Percentiles rank a stretch among this genome's conserved stretches.
Evolutionary conservation across 345 rosid species (phyloP).

Genomic region (Citrus mangshanensis): DNA sequence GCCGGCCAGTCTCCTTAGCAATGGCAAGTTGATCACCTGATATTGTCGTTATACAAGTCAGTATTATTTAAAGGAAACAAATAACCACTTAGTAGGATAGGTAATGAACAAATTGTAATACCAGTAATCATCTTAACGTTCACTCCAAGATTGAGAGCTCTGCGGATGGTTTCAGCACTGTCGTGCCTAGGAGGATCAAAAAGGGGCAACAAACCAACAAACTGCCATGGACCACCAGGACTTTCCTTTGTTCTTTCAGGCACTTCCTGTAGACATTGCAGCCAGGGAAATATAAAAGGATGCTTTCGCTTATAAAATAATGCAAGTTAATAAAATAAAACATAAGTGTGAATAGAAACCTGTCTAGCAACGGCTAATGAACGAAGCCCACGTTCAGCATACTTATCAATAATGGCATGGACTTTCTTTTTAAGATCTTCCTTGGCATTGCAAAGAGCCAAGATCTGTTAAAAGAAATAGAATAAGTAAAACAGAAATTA

Average conservation of each 20-base stretch:
- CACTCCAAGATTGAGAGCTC: conserved; percentile 88
- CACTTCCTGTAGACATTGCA: conserved; percentile 40
- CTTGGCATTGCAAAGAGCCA: conserved; percentile 51
- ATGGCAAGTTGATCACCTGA: conserved; percentile 79
- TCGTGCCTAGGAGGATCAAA: conserved; percentile 97
- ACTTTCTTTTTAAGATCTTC: conserved; percentile 60
- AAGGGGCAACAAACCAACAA: conserved; percentile 71
- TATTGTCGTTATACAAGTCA: neutral
- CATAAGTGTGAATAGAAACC: conserved; percentile 27
- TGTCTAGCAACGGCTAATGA: conserved; percentile 79
- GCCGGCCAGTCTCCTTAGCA: conserved; percentile 92
- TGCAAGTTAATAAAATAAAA: neutral
- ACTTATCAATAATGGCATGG: conserved; percentile 59
- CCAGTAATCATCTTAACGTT: conserved; percentile 98
- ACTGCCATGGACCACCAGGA: conserved; percentile 72
- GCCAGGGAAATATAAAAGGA: neutral
- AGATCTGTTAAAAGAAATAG: conserved; percentile 40
- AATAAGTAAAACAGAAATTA: neutral
- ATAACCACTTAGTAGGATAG: neutral
- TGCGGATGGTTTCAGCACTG: conserved; percentile 92
- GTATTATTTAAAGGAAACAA: neutral
- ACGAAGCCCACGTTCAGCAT: conserved; percentile 82
- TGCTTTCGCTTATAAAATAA: neutral
- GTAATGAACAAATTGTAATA: conserved; percentile 12
- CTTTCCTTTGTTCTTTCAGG: conserved; percentile 74